Evolutionary conservation across 441 rosid species (phyloP), one percentile per base, ranked within the genome.

Genomic region (Populus hybrid): DNA sequence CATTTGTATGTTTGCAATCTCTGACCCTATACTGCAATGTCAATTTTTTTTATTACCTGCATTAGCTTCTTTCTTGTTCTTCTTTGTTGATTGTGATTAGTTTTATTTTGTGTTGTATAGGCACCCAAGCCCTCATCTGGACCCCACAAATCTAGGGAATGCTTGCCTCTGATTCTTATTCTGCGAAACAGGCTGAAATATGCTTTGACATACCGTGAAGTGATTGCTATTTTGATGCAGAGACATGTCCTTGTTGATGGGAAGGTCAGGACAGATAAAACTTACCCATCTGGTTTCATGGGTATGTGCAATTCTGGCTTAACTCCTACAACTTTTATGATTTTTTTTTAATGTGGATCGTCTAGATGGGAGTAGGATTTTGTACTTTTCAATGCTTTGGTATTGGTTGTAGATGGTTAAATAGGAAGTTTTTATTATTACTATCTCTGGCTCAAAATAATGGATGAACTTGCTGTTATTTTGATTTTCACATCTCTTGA

Each of bases 71-170:
- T 30, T 42, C 64, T 34, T 35, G 9, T 7, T 10, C 9, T 35
- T 6, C 24, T 4, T 30, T 5, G 36, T 24, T 23, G 9, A 16
- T 1, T 34, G 26, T 67, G 19, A 12, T 57, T 46, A 46, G 46
- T 19, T 2, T 57, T 32, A 34, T 24, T 16, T 12, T 72, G 21
- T 64, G 42, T 42, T n/a, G 16, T 77, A 3, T 35, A 93, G 97
- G 97, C 97, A 8, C 95, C 95, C n/a, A 91, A 92, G 78, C 95
- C 95, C 46, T 90, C 95, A 14, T 91, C 94, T 67, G 94, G 97
- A 72, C 97, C 95, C 23, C 97, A 92, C 85, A 92, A 90, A 81
- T 88, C 93, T 4, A 88, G 95, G 86, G 97, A 91, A 75, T 92
- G 95, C 69, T 84, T 92, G 82, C 97, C 97, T 2, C 80, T 92